Evolutionary conservation across 495 filamentous ascomycete genomes (phyloP), one percentile per base, ranked within the genome.

Genomic region (Penicillium herquei): DNA sequence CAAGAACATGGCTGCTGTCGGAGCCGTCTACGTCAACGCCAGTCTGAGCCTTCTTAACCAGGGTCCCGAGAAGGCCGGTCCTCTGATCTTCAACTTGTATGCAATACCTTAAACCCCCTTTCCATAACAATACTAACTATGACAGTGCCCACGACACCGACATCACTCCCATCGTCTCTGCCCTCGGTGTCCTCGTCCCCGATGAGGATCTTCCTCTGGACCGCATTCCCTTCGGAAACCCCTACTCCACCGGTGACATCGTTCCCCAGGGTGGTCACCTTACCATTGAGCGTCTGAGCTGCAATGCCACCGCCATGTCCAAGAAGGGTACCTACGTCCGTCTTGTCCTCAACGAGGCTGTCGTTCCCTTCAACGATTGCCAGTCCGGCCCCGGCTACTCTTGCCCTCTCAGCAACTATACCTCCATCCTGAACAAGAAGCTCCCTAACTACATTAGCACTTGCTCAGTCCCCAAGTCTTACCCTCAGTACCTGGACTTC

Each of bases 41-140:
- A 79, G 72, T 6, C 65, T 73, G 37, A 73, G 73, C 32, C 64
- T 84, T 10, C 65, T 84, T 43, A 54, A 67, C 7, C 56, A 79
- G 50, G 81, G 81, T 11, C 76, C 76, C 0, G 32, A 55, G 11
- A 56, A 62, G 47, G 72, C 71, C 7, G 74, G 75, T 1, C 59
- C 72, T n/a, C 54, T 84, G 7, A 81, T 72, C 57, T 77, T 81
- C 53, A 81, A 73, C 63, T 84, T 84, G 79, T 81, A 67, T 59
- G 68, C 62, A 6, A 34, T 34, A 32, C 33, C 33, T 37, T 13
- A 13, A 31, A 16, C n/a, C 3, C 7, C 21, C 21, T 2, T 30
- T 4, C 44, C 52, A 13, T 5, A 54, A 3, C 14, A 3, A 53
- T 16, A 32, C 40, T 45, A 49, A 48, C 49, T 26, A 6, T 8